Conservation (phyloP, 768 basidiomycete species). For the Amanita phalloides region DNA sequence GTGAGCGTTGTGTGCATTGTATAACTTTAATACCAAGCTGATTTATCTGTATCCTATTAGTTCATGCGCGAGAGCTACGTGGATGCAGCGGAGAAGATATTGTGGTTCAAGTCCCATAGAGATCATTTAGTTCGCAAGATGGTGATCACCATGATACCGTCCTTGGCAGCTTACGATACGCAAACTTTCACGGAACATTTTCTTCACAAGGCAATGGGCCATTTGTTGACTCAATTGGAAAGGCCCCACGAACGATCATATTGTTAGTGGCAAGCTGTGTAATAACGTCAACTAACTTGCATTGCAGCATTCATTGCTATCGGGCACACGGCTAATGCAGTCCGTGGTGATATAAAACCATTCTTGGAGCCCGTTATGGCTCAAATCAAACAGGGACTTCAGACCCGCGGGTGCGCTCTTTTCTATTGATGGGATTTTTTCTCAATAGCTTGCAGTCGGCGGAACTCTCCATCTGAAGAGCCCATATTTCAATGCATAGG, state of each 20-base stretch:
- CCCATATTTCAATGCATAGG: constrained; percentile 97
- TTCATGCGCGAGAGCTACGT: constrained; percentile 85
- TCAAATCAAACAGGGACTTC: constrained; percentile 83
- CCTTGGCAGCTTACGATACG: constrained; percentile 89
- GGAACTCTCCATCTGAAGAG: constrained; percentile 88
- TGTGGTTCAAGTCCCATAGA: constrained; percentile 79
- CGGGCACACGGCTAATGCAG: constrained; percentile 86
- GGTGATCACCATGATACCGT: constrained; percentile 93
- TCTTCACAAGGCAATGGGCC: constrained; percentile 89
- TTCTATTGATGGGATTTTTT: neutral
- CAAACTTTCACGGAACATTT: constrained; percentile 87
- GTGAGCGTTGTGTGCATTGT: constrained; percentile 32
- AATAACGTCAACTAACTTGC: constrained; percentile 2
- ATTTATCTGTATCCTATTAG: constrained; percentile 21
- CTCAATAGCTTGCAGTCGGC: constrained; percentile 37
- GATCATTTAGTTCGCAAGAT: constrained; percentile 86
- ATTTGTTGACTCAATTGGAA: constrained; percentile 78
- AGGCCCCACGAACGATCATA: constrained; percentile 84
- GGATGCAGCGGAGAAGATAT: constrained; percentile 81
- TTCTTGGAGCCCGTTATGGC: constrained; percentile 88
- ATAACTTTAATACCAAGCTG: neutral
- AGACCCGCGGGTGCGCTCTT: constrained; percentile 64
- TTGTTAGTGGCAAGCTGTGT: constrained; percentile 36
- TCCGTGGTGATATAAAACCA: constrained; percentile 90
- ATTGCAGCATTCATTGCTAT: constrained; percentile 85